Percentiles rank a stretch among this genome's conserved stretches.
Conservation (phyloP, 2,329 filamentous ascomycete genomes). For the Epichloe elymi region DNA sequence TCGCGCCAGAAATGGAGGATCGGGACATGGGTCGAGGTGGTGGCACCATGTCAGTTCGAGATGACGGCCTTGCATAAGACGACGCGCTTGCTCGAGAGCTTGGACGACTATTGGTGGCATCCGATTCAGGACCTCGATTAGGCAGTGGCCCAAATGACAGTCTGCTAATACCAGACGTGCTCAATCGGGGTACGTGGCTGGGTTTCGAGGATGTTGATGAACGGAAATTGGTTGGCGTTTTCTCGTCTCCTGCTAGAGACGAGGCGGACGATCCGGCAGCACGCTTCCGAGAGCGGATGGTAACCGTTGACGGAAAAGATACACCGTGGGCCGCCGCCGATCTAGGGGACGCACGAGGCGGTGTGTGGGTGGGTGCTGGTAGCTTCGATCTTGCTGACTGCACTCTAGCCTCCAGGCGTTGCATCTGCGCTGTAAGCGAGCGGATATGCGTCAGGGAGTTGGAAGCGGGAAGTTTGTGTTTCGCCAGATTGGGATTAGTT, state of each 20-base stretch:
- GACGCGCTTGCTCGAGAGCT: conserved; percentile 58
- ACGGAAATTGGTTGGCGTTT: conserved; percentile 30
- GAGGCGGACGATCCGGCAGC: conserved; percentile 43
- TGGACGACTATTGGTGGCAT: conserved; percentile 46
- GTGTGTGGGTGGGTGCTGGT: conserved; percentile 65
- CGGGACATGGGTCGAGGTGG: conserved; percentile 51
- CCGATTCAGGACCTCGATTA: conserved; percentile 36
- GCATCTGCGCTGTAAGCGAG: conserved; percentile 90
- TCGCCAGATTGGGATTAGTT: conserved; percentile 42
- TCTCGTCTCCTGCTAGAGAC: conserved; percentile 36
- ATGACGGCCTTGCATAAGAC: conserved; percentile 39
- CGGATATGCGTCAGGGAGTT: conserved; percentile 85
- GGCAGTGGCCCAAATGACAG: conserved; percentile 51
- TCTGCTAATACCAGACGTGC: conserved; percentile 48
- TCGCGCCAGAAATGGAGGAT: conserved; percentile 43
- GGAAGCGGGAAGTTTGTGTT: conserved; percentile 40
- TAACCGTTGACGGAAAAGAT: conserved; percentile 38
- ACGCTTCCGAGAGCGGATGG: conserved; percentile 58
- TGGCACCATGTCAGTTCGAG: conserved; percentile 39
- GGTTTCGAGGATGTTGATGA: conserved; percentile 24
- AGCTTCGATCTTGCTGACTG: conserved; percentile 86
- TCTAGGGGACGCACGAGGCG: conserved; percentile 69
- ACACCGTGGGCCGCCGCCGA: conserved; percentile 9
- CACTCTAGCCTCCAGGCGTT: conserved; percentile 85
- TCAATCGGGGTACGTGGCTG: conserved; percentile 45